Evolutionary conservation across 352 stramenopile genomes (phyloP).

Genomic region (Phytophthora meadii): DNA sequence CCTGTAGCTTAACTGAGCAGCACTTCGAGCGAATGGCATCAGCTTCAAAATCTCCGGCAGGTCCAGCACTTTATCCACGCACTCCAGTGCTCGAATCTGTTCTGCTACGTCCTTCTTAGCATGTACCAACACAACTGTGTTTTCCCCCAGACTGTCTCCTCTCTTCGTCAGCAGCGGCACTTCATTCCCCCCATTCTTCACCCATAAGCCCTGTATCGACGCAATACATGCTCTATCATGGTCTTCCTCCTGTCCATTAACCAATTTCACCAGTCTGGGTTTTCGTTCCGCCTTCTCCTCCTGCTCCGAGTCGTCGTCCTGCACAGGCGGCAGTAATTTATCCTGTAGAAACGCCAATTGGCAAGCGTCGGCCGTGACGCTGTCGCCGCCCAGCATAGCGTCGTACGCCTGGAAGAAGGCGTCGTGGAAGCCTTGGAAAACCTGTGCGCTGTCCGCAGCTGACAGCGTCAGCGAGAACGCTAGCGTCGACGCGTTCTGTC

Average conservation of each 20-base stretch:
- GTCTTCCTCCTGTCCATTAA: slow-evolving; percentile 15
- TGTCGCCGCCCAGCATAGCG: slow-evolving; percentile 62
- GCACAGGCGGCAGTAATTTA: slow-evolving; percentile 52
- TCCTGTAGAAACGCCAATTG: slow-evolving; percentile 73
- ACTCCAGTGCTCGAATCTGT: slow-evolving; percentile 49
- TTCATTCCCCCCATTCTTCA: slow-evolving; percentile 41
- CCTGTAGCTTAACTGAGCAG: slow-evolving; percentile 46
- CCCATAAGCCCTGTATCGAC: slow-evolving; percentile 47
- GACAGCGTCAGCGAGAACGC: slow-evolving; percentile 50
- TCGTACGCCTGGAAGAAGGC: slow-evolving; percentile 76
- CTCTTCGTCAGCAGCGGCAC: slow-evolving; percentile 65
- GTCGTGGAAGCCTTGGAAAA: slow-evolving; percentile 63
- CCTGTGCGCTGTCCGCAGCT: slow-evolving; percentile 38
- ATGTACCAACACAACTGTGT: slow-evolving; percentile 70
- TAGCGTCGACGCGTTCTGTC: slow-evolving; percentile 37
- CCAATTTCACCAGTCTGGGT: slow-evolving; percentile 66
- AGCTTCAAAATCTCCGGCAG: slow-evolving; percentile 74
- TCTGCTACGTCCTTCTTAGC: slow-evolving; percentile 36
- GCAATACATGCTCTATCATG: slow-evolving; percentile 59
- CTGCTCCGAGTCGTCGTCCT: slow-evolving; percentile 36
- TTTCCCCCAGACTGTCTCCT: slow-evolving; percentile 42
- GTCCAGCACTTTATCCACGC: slow-evolving; percentile 52
- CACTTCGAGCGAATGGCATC: slow-evolving; percentile 69
- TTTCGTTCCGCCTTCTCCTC: slow-evolving; percentile 34
- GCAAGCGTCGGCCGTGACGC: slow-evolving; percentile 66